These are phyloP conservation scores for Chaetomium cochliodes DNA, from an alignment of 495 filamentous ascomycete species.

Conservation along the genomic window DNA sequence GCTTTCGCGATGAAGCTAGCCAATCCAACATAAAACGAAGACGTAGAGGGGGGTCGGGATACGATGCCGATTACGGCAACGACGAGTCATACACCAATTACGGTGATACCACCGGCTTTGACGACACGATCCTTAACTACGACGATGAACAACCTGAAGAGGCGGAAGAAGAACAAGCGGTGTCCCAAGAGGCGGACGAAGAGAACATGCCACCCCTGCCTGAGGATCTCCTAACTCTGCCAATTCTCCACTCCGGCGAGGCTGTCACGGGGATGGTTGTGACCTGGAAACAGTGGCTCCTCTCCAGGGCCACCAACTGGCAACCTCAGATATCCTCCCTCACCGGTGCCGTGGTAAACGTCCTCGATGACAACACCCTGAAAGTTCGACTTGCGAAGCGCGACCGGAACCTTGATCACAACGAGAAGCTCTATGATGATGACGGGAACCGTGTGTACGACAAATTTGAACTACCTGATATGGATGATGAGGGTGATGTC, in stretches of 20 bases:
- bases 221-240: slow-evolving; percentile 55
- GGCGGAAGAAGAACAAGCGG: slow-evolving; percentile 29
- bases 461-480: slow-evolving; percentile 47
- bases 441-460: slow-evolving; percentile 47
- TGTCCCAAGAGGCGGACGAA: slow-evolving; percentile 28
- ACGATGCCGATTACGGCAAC: slow-evolving; percentile 30
- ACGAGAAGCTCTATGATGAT: slow-evolving; percentile 47
- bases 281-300: slow-evolving; percentile 72
- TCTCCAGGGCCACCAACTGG: slow-evolving; percentile 75
- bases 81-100: slow-evolving; percentile 42
- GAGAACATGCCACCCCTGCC: slow-evolving; percentile 70
- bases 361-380: slow-evolving; percentile 49
- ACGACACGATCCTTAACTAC: slow-evolving; percentile 52
- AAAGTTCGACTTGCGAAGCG: slow-evolving; percentile 66
- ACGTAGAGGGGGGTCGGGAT: slow-evolving; percentile 37
- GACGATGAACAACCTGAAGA: slow-evolving; percentile 45
- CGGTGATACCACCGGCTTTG: slow-evolving; percentile 40
- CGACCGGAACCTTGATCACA: slow-evolving; percentile 57
- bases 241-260: slow-evolving; percentile 53
- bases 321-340: slow-evolving; percentile 67
- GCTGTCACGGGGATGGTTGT: slow-evolving; percentile 66
- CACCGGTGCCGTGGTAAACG: slow-evolving; percentile 59
- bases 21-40: slow-evolving; percentile 48
- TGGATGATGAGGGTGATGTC: slow-evolving; percentile 40
- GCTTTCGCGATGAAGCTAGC: slow-evolving; percentile 37